A percentile compares a stretch with the other conserved stretches of the same genome.
Conservation (phyloP, 345 rosid species). For the Populus davidiana region DNA sequence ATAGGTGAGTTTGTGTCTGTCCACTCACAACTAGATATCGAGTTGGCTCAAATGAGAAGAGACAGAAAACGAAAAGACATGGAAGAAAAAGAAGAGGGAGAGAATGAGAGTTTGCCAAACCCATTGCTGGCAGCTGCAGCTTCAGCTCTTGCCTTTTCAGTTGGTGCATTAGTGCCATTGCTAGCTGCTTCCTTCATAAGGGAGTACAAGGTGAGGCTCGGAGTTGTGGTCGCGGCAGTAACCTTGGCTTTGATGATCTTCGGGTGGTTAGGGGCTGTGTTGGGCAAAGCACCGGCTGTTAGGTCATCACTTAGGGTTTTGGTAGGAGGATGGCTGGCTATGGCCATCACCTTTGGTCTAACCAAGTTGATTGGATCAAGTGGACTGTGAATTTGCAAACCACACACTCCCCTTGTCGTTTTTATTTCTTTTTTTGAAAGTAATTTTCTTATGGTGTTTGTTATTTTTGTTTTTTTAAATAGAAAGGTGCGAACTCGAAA, state of each 20-base stretch:
- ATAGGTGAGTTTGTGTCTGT: conserved; percentile 94
- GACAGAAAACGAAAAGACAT: conserved; percentile 21
- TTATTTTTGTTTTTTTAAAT: too few species aligned
- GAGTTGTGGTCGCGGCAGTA: conserved; percentile 57
- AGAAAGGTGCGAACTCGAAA: too few species aligned
- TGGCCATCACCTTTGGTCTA: conserved; percentile 82
- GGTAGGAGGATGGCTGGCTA: conserved; percentile 90
- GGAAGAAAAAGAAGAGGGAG: conserved; percentile 19
- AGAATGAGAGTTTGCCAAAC: conserved; percentile 57
- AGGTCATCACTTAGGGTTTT: conserved; percentile 64
- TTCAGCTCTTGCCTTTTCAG: conserved; percentile 74
- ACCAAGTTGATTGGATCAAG: conserved; percentile 72
- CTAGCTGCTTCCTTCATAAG: conserved; percentile 74
- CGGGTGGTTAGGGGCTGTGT: conserved; percentile 76
- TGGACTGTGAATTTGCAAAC: conserved; percentile 16
- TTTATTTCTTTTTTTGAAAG: neutral
- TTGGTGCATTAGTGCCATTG: conserved; percentile 82
- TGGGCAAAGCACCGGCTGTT: conserved; percentile 63
- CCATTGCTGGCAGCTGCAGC: conserved; percentile 85
- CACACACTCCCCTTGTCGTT: neutral
- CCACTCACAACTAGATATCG: conserved; percentile 75
- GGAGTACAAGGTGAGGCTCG: conserved; percentile 56
- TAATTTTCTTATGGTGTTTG: neutral
- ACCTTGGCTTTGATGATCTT: conserved; percentile 56
- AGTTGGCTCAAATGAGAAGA: conserved; percentile 69